phyloP scores from a whole-genome alignment of 73 alveolate genomes.

The Paramecium caudatum region DNA sequence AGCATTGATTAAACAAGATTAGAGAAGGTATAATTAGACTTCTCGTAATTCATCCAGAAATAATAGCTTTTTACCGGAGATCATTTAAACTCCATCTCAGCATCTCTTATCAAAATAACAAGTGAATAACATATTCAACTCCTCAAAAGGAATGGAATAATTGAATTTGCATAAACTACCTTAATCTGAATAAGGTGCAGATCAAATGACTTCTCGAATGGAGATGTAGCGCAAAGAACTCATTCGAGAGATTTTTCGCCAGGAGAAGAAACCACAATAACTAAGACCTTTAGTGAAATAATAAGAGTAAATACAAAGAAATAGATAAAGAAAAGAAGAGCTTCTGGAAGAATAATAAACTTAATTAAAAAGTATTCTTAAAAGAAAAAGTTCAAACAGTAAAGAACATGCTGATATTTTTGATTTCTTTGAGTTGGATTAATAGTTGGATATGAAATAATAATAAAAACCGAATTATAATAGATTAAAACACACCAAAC shows the following conservation, averaged over 20 bases:
- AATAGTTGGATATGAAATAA: neutral
- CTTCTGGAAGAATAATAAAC: neutral
- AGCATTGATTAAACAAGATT: neutral
- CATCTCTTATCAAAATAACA: neutral
- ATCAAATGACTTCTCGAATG: neutral
- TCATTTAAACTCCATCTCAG: neutral
- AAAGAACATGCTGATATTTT: conserved; percentile 65
- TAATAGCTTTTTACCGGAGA: conserved; percentile 38
- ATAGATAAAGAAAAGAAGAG: neutral
- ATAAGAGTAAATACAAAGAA: conserved; percentile 13
- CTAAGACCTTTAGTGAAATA: conserved; percentile 17
- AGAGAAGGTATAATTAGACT: neutral
- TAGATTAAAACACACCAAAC: conserved; percentile 15
- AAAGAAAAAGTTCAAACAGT: conserved; percentile 59
- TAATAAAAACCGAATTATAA: conserved; percentile 9
- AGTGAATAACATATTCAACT: neutral
- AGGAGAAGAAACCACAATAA: neutral
- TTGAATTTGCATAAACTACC: neutral
- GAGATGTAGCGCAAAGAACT: conserved; percentile 26
- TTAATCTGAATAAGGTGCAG: neutral
- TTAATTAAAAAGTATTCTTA: conserved; percentile 42
- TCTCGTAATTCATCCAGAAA: conserved; percentile 39
- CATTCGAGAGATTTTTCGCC: neutral
- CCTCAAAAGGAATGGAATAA: conserved; percentile 29
- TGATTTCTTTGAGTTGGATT: conserved; percentile 40